Percentiles rank a stretch among this genome's conserved stretches.
Evolutionary conservation across 345 rosid genomes (phyloP).

Genomic region (Corchorus capsularis): DNA sequence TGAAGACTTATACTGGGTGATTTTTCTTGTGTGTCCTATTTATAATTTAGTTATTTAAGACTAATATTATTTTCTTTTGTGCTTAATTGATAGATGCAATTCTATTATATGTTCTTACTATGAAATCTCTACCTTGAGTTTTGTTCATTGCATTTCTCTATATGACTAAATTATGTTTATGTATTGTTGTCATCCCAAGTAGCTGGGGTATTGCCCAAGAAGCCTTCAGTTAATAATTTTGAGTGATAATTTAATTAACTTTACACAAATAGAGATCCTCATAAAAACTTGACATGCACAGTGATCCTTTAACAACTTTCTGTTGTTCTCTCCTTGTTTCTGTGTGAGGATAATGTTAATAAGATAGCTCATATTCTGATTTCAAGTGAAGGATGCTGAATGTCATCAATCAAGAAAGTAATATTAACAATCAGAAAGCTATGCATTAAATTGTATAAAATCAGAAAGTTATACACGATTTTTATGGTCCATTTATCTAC

Average conservation of each 20-base stretch:
- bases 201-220: not conserved
- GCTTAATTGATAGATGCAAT: not conserved
- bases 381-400: not conserved
- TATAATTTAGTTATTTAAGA: slow-evolving; percentile 6
- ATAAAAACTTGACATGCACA: not conserved
- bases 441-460: not conserved
- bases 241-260: not conserved
- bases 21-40: not conserved
- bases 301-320: not conserved
- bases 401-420: not conserved
- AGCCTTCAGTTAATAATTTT: not conserved
- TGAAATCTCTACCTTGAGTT: not conserved
- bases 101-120: not conserved
- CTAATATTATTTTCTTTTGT: not conserved
- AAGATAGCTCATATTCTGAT: not conserved
- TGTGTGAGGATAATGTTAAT: not conserved
- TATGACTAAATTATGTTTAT: not conserved
- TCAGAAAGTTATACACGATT: not conserved
- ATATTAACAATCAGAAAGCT: not conserved
- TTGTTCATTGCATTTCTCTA: not conserved
- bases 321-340: not conserved
- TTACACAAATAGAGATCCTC: not conserved
- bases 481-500: not conserved
- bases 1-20: not conserved
- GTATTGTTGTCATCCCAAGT: not conserved